Conservation (phyloP, 2,329 filamentous ascomycete species). For the Penicillium thymicola region DNA sequence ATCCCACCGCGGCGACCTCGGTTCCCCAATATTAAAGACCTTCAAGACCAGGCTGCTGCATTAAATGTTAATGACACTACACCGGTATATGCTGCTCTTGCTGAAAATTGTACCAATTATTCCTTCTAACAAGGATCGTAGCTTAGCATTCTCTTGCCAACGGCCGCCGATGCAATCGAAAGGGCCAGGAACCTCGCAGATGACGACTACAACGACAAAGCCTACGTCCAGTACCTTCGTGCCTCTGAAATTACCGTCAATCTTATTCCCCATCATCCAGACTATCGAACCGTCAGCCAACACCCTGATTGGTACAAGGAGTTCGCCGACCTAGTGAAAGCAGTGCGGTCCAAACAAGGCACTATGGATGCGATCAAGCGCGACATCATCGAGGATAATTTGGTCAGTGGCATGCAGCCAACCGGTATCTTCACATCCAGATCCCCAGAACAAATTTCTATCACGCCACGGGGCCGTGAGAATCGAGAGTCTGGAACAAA, state of each 20-base stretch:
- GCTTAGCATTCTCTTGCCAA: conserved; percentile 35
- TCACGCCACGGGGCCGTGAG: conserved; percentile 24
- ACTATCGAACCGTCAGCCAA: conserved; percentile 63
- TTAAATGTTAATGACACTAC: conserved; percentile 33
- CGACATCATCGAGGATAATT: conserved; percentile 39
- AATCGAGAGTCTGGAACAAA: conserved; percentile 16
- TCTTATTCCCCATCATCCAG: conserved; percentile 70
- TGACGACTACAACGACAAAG: conserved; percentile 58
- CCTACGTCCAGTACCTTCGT: conserved; percentile 79
- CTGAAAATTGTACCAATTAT: neutral
- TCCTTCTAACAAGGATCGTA: conserved; percentile 26
- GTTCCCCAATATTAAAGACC: conserved; percentile 41
- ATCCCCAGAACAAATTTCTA: conserved; percentile 11
- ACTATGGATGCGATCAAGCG: conserved; percentile 43
- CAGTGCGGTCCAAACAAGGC: conserved; percentile 41
- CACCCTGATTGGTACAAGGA: conserved; percentile 48
- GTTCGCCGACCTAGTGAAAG: conserved; percentile 51
- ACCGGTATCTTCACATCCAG: conserved; percentile 12
- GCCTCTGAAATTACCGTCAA: conserved; percentile 77
- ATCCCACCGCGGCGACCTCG: conserved; percentile 23
- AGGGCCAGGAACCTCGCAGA: conserved; percentile 33
- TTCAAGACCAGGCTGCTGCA: conserved; percentile 38
- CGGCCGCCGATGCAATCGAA: conserved; percentile 37
- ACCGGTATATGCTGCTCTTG: conserved; percentile 22
- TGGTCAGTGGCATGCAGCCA: conserved; percentile 30